Evolutionary conservation across 1,284 basidiomycete species (phyloP).

Genomic region (Hemileia vastatrix): DNA sequence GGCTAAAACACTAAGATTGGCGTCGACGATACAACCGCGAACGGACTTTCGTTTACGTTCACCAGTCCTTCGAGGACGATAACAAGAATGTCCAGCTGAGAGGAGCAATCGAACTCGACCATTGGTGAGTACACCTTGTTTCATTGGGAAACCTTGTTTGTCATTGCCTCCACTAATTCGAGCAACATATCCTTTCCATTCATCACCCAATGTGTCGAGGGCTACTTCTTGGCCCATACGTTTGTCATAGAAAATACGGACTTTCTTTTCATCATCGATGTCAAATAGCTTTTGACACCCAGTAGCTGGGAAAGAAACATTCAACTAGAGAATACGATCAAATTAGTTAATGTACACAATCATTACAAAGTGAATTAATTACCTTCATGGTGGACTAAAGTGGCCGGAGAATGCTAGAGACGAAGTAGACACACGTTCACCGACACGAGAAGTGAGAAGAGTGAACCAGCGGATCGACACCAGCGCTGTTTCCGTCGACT

Average conservation of each 20-base stretch:
- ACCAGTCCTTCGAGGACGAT: conserved; percentile 42
- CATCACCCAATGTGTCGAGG: conserved; percentile 43
- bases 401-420: too few species aligned
- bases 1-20: conserved; percentile 89
- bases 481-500: too few species aligned
- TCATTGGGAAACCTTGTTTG: conserved; percentile 46
- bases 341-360: too few species aligned
- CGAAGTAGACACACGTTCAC: too few species aligned
- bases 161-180: conserved; percentile 45
- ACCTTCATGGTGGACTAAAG: too few species aligned
- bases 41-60: conserved; percentile 44
- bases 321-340: too few species aligned
- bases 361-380: too few species aligned
- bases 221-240: conserved; percentile 44
- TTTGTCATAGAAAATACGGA: conserved; percentile 45
- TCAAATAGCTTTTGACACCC: conserved; percentile 45
- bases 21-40: conserved; percentile 56
- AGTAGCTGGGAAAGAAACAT: conserved; percentile 45
- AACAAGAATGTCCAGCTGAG: conserved; percentile 43
- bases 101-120: conserved; percentile 43
- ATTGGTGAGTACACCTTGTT: conserved; percentile 44
- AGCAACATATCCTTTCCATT: conserved; percentile 45
- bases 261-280: conserved; percentile 42
- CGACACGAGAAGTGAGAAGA: too few species aligned
- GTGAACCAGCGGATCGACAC: too few species aligned